Conservation (phyloP, 768 basidiomycete species). For the Podaxis sp. region DNA sequence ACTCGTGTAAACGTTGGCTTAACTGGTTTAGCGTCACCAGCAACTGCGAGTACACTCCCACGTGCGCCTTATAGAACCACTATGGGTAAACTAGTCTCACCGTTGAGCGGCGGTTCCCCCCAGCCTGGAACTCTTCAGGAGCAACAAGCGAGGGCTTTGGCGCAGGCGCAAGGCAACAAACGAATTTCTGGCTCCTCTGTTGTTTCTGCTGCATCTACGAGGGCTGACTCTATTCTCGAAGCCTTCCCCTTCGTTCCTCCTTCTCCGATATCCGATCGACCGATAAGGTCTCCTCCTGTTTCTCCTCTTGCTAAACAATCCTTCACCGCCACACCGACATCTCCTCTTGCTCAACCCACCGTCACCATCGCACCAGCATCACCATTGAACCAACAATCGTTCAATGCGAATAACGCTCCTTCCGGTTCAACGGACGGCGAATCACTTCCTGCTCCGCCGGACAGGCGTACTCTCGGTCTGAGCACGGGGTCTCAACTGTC, state of each 20-base stretch:
- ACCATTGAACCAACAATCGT: constrained; percentile 54
- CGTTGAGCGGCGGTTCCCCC: constrained; percentile 33
- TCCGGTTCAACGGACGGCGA: constrained; percentile 23
- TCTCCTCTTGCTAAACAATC: constrained; percentile 69
- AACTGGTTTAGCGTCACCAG: constrained; percentile 33
- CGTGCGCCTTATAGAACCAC: constrained; percentile 58
- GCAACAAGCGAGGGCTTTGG: constrained; percentile 66
- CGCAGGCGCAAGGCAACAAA: constrained; percentile 52
- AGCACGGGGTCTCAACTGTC: constrained; percentile 78
- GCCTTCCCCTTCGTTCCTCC: constrained; percentile 90
- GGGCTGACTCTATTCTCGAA: constrained; percentile 83
- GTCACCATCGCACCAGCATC: constrained; percentile 48
- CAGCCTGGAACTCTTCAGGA: constrained; percentile 46
- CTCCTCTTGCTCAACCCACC: constrained; percentile 57
- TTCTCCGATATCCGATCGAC: constrained; percentile 83
- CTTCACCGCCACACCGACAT: constrained; percentile 50
- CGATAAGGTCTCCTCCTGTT: constrained; percentile 70
- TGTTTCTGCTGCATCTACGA: constrained; percentile 65
- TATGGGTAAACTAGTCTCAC: constrained; percentile 60
- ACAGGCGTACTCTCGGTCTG: constrained; percentile 63
- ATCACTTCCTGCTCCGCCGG: constrained; percentile 52
- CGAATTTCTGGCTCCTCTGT: constrained; percentile 67
- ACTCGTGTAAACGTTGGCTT: constrained; percentile 68
- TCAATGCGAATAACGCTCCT: constrained; percentile 25
- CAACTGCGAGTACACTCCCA: constrained; percentile 33